Evolutionary conservation across 2,329 filamentous ascomycete genomes (phyloP).

Genomic region (Pseudogymnoascus sp.): DNA sequence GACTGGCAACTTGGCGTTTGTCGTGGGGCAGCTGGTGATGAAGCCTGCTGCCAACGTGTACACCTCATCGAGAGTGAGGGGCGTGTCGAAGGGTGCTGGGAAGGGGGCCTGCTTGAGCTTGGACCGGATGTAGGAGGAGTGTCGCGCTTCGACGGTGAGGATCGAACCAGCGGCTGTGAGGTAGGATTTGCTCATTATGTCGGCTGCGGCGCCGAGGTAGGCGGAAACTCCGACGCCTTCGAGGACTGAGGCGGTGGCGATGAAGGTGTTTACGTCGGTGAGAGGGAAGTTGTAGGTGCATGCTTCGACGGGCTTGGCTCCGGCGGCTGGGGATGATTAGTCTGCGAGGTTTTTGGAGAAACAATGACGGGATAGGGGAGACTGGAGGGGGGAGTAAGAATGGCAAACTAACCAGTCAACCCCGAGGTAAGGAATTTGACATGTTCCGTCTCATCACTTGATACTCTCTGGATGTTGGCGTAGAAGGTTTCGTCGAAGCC

Average conservation of each 20-base stretch:
- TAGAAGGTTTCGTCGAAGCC: slow-evolving; percentile 47
- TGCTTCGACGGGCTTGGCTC: slow-evolving; percentile 41
- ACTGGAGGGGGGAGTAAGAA: slow-evolving; percentile 24
- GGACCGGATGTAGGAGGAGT: slow-evolving; percentile 53
- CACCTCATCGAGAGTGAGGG: slow-evolving; percentile 49
- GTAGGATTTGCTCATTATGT: slow-evolving; percentile 49
- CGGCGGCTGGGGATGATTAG: slow-evolving; percentile 28
- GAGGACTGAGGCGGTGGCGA: slow-evolving; percentile 44
- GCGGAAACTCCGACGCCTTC: slow-evolving; percentile 51
- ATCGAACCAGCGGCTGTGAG: slow-evolving; percentile 55
- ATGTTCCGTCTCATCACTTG: slow-evolving; percentile 47
- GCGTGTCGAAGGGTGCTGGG: slow-evolving; percentile 51
- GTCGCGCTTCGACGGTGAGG: slow-evolving; percentile 56
- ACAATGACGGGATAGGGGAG: not conserved
- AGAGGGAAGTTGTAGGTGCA: slow-evolving; percentile 50
- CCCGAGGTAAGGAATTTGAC: slow-evolving; percentile 46
- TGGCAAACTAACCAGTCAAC: slow-evolving; percentile 20
- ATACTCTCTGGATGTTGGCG: slow-evolving; percentile 47
- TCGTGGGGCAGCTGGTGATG: slow-evolving; percentile 47
- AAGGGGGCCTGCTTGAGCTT: slow-evolving; percentile 43
- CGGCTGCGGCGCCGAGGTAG: slow-evolving; percentile 54
- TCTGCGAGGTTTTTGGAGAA: not conserved
- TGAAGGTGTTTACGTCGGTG: slow-evolving; percentile 40
- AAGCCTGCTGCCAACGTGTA: slow-evolving; percentile 58
- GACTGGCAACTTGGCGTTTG: slow-evolving; percentile 47